These are phyloP conservation scores for Staphylotrichum tortipilum DNA, from an alignment of 495 filamentous ascomycete genomes.

Conservation along the genomic window DNA sequence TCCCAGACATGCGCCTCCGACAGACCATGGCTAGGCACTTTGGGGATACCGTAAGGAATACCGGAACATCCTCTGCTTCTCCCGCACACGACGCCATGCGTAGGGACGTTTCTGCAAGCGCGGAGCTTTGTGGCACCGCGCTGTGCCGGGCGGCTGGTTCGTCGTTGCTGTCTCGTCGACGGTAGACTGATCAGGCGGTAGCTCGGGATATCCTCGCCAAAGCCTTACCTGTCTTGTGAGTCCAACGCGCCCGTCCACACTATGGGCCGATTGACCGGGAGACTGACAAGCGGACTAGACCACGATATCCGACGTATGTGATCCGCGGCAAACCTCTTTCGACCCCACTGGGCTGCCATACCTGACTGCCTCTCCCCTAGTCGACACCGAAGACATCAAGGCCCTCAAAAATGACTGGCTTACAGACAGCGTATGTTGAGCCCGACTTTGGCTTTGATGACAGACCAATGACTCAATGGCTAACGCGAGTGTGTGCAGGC, in stretches of 20 bases:
- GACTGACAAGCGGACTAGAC: constrained; percentile 23
- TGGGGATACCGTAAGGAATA: constrained; percentile 28
- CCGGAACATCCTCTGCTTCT: background rate
- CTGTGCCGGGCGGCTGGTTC: too few species aligned
- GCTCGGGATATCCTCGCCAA: constrained; percentile 25
- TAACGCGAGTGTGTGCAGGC: too few species aligned
- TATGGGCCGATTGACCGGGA: too few species aligned
- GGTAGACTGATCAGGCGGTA: constrained; percentile 10
- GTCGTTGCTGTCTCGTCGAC: background rate
- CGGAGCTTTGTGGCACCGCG: background rate
- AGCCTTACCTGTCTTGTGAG: constrained; percentile 39
- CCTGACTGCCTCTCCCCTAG: constrained; percentile 20
- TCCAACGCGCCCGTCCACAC: background rate
- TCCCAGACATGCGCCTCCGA: constrained; percentile 23
- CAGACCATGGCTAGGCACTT: constrained; percentile 28
- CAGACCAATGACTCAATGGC: constrained; percentile 10
- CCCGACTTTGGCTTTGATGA: constrained; percentile 7
- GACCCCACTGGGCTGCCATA: background rate
- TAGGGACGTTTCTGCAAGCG: background rate
- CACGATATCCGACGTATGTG: constrained; percentile 38
- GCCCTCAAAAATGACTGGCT: constrained; percentile 89
- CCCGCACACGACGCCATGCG: too few species aligned
- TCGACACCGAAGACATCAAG: constrained; percentile 67
- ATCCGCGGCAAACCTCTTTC: background rate
- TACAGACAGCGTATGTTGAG: constrained; percentile 78